phyloP scores from a whole-genome alignment of 345 rosid genomes.

The Firmiana major region DNA sequence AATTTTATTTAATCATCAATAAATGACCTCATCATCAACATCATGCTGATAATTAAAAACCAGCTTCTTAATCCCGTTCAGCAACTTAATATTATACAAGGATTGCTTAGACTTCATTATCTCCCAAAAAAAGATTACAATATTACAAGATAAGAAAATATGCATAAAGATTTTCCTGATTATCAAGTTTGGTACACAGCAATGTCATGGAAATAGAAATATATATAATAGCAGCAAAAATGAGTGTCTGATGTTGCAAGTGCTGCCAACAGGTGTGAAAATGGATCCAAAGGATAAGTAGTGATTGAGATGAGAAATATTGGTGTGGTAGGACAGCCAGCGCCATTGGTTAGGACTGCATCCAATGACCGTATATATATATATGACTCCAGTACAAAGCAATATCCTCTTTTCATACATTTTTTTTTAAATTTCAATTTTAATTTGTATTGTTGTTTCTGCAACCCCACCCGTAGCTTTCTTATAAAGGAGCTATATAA shows the following conservation, averaged over 20 bases:
- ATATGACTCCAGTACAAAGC: not conserved
- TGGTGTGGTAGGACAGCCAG: not conserved
- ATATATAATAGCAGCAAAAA: not conserved
- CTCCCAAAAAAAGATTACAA: not conserved
- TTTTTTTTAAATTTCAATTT: not conserved
- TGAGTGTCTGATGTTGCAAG: not conserved
- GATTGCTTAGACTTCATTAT: not conserved
- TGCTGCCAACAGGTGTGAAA: not conserved
- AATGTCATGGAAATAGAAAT: not conserved
- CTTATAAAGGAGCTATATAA: not conserved
- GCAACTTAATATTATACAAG: not conserved
- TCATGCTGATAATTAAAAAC: not conserved
- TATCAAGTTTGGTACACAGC: not conserved
- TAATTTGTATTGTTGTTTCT: not conserved
- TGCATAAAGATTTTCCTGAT: not conserved
- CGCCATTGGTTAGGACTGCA: not conserved
- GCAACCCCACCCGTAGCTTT: not conserved
- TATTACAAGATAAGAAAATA: not conserved
- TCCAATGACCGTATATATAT: not conserved
- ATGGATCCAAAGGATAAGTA: not conserved
- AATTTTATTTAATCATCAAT: no score
- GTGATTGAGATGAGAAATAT: not conserved
- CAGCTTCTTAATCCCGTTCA: not conserved
- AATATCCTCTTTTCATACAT: not conserved
- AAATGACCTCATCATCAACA: no score